Evolutionary conservation across 1,139 yeast species (phyloP).

Genomic region (Yarrowia galli): DNA sequence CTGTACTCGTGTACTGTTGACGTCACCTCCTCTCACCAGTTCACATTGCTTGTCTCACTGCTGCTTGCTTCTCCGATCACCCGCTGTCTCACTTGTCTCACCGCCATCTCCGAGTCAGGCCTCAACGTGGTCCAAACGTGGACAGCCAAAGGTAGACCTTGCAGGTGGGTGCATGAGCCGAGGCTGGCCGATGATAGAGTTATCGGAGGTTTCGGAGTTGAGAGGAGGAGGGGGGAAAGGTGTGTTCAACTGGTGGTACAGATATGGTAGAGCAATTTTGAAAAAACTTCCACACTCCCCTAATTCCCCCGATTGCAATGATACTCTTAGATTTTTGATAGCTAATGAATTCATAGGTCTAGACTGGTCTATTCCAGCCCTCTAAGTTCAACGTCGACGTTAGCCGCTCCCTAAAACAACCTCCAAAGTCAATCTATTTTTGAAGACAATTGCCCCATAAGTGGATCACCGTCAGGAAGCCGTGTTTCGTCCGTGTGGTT

Average conservation of each 20-base stretch:
- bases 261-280: too few species aligned
- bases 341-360: too few species aligned
- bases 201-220: slow-evolving; percentile 1
- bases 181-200: neutral
- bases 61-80: slow-evolving; percentile 5
- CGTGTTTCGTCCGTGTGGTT: slow-evolving; percentile 1
- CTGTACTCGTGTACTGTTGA: too few species aligned
- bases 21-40: too few species aligned
- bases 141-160: neutral
- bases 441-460: slow-evolving; percentile 12
- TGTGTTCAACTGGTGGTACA: too few species aligned
- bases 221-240: too few species aligned
- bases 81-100: neutral
- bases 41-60: neutral
- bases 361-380: neutral
- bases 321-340: neutral
- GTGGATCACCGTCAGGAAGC: neutral
- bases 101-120: neutral
- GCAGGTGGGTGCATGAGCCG: slow-evolving; percentile 8
- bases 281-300: too few species aligned
- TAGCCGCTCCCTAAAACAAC: neutral
- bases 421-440: slow-evolving; percentile 6
- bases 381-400: neutral
- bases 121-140: neutral
- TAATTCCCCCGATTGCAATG: neutral